Evolutionary conservation across 1,284 basidiomycete species (phyloP).

Genomic region (Veloboletus limbatus): DNA sequence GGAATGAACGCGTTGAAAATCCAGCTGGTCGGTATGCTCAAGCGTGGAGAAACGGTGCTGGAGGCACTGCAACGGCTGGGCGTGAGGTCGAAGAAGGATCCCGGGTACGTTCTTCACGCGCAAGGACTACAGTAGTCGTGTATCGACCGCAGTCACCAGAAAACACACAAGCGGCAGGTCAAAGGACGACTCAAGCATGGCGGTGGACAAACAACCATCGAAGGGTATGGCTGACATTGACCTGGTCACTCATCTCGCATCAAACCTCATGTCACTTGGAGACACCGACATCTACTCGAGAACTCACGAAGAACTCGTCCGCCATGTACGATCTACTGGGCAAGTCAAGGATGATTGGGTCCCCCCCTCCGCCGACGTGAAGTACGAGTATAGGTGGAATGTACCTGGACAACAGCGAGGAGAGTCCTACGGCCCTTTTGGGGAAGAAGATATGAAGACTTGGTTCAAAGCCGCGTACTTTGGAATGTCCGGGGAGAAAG

Average conservation of each 20-base stretch:
- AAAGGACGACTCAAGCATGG: constrained; percentile 42
- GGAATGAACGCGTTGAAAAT: constrained; percentile 69
- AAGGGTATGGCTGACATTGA: constrained; percentile 62
- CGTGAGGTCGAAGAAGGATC: constrained; percentile 60
- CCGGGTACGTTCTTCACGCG: constrained; percentile 37
- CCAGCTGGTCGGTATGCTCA: constrained; percentile 70
- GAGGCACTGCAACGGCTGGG: constrained; percentile 89
- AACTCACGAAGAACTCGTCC: constrained; percentile 80
- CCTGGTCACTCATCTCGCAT: constrained; percentile 76
- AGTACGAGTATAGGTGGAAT: constrained; percentile 80
- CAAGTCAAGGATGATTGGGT: constrained; percentile 67
- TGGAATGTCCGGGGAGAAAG: constrained; percentile 67
- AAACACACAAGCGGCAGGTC: constrained; percentile 34
- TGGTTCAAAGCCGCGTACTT: constrained; percentile 80
- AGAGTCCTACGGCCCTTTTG: constrained; percentile 73
- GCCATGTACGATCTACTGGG: constrained; percentile 67
- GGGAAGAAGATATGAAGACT: constrained; percentile 67
- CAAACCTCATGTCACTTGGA: constrained; percentile 77
- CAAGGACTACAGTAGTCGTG: not conserved
- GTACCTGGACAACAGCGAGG: constrained; percentile 47
- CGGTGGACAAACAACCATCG: constrained; percentile 42
- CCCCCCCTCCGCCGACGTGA: constrained; percentile 71
- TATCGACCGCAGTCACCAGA: constrained; percentile 20
- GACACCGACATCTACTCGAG: constrained; percentile 81
- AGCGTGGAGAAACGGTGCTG: constrained; percentile 88